phyloP scores from a whole-genome alignment of 2,329 filamentous ascomycete species.

The Fusarium sp. region DNA sequence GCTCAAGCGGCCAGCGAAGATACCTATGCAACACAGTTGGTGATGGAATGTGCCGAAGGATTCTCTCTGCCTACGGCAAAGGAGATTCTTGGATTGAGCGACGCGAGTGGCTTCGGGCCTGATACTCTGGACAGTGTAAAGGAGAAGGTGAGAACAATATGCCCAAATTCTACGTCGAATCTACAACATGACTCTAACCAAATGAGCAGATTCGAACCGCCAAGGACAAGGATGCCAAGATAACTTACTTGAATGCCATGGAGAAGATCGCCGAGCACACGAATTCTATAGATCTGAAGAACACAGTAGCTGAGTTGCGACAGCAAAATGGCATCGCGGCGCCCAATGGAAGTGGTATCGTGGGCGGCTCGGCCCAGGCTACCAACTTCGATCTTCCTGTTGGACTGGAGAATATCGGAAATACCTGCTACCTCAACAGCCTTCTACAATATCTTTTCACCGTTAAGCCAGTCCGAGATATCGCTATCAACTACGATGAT shows the following conservation, averaged over 20 bases:
- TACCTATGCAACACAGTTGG: constrained; percentile 52
- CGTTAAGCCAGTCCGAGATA: constrained; percentile 82
- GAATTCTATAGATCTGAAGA: constrained; percentile 49
- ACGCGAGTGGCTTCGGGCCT: constrained; percentile 44
- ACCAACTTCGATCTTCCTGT: constrained; percentile 76
- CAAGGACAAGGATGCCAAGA: constrained; percentile 50
- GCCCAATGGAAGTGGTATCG: constrained; percentile 11
- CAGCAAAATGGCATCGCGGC: constrained; percentile 46
- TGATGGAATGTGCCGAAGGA: constrained; percentile 54
- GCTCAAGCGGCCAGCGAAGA: constrained; percentile 55
- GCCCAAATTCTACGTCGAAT: background rate
- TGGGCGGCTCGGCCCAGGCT: constrained; percentile 13
- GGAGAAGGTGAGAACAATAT: constrained; percentile 47
- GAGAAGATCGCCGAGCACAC: constrained; percentile 55
- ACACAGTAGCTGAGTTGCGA: constrained; percentile 48
- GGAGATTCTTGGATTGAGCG: constrained; percentile 50
- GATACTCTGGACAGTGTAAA: constrained; percentile 48
- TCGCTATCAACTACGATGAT: constrained; percentile 82
- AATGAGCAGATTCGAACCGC: constrained; percentile 47
- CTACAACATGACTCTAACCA: constrained; percentile 25
- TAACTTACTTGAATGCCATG: constrained; percentile 54
- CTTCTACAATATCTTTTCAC: constrained; percentile 96
- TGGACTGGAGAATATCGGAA: constrained; percentile 92
- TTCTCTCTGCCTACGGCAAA: constrained; percentile 56
- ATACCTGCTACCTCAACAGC: constrained; percentile 98